These are phyloP conservation scores for Trichopus zeylanicus DNA, from an alignment of 116 monocot genomes.

Conservation along the genomic window DNA sequence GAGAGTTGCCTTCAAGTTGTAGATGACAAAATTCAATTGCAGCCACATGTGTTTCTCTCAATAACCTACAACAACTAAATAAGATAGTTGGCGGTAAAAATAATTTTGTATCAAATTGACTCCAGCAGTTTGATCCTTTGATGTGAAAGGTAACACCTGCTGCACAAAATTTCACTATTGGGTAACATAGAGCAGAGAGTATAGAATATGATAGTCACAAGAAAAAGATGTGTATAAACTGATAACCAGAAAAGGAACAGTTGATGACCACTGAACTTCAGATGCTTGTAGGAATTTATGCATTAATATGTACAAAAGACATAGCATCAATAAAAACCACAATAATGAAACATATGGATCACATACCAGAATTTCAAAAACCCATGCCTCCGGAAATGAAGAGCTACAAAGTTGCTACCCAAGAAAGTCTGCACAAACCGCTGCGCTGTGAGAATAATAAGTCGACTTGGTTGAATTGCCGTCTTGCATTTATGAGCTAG, in stretches of 20 bases:
- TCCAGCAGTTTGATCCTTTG: too few relatives aligned
- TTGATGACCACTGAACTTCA: too few relatives aligned
- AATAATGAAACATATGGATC: neutral
- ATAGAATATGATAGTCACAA: too few relatives aligned
- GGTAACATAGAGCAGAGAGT: too few relatives aligned
- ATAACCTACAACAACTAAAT: neutral
- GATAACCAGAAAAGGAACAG: too few relatives aligned
- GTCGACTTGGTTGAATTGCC: conserved; percentile 62
- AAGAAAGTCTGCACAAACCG: conserved; percentile 94
- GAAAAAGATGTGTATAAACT: too few relatives aligned
- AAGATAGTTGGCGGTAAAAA: neutral
- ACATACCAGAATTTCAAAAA: conserved; percentile 92
- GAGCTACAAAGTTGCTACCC: conserved; percentile 73
- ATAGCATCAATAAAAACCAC: neutral
- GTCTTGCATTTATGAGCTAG: conserved; percentile 73
- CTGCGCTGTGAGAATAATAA: conserved; percentile 76
- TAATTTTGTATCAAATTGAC: neutral
- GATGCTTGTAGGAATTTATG: too few relatives aligned
- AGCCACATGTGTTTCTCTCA: neutral
- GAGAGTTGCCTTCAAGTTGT: neutral
- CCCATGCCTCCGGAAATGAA: conserved; percentile 91
- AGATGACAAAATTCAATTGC: neutral
- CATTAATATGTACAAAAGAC: neutral
- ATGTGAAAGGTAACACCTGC: too few relatives aligned
- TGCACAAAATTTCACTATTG: too few relatives aligned